Percentiles rank a stretch among this genome's conserved stretches.
Evolutionary conservation across 306 rosid species (phyloP).

Genomic region (Lupinus albus): DNA sequence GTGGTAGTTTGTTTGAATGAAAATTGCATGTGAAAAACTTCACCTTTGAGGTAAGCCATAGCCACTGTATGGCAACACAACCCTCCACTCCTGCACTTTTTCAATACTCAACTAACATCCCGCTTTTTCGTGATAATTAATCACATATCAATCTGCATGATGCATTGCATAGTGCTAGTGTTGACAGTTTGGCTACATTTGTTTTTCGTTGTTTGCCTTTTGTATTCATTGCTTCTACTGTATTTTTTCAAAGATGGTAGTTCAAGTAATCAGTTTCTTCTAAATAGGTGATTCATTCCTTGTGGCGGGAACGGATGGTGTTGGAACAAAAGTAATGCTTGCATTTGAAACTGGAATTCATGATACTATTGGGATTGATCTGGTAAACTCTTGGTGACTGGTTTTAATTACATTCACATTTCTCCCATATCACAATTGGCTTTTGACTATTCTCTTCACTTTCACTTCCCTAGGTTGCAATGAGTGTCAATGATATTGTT

Average conservation of each 20-base stretch:
- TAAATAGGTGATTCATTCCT: conserved; percentile 75
- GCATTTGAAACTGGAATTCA: conserved; percentile 92
- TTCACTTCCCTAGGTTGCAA: conserved; percentile 68
- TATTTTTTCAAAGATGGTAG: conserved; percentile 50
- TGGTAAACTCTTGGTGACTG: conserved; percentile 51
- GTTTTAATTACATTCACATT: too few relatives aligned
- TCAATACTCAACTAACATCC: too few relatives aligned
- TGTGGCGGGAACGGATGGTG: conserved; percentile 95
- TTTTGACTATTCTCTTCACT: neutral
- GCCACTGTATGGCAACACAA: too few relatives aligned
- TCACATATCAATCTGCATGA: neutral
- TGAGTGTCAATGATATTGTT: conserved; percentile 94
- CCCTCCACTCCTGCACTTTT: too few relatives aligned
- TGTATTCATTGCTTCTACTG: neutral
- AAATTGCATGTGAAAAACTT: neutral
- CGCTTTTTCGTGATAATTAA: neutral
- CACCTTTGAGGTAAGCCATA: too few relatives aligned
- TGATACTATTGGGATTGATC: conserved; percentile 88
- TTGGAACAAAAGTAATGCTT: conserved; percentile 87
- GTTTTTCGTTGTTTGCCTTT: neutral
- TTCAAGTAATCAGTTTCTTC: conserved; percentile 83
- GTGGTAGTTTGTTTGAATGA: neutral
- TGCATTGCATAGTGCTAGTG: neutral
- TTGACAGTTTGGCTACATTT: too few relatives aligned
- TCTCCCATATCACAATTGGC: too few relatives aligned